Evolutionary conservation across 306 rosid species (phyloP), one percentile per base, ranked within the genome.

Genomic region (Senna siamea): DNA sequence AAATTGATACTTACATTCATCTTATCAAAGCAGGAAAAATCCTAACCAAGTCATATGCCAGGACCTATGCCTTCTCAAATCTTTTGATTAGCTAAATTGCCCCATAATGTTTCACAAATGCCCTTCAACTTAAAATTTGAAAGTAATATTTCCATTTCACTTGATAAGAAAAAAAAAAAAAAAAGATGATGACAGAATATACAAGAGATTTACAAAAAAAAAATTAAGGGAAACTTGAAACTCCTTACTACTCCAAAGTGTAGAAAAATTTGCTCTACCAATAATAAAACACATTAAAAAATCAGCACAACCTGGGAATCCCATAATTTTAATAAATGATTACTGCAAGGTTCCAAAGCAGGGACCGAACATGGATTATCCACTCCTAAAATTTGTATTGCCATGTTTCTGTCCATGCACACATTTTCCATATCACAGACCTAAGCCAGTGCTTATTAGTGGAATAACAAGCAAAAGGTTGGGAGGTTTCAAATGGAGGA

Each of bases 281-380:
- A 18, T 1, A 17, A 51, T 53, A 53, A 9, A 23, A 20, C 10
- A 51, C 30, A 53, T 53, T 53, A 23, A 53, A 1, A 18, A 53
- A 53, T 18, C 22, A 51, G 26, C 56, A 51, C 22, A 17, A 53
- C 58, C 30, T 18, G 30, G 5, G 14, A 20, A 53, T 53, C 58
- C 58, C 58, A 20, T 19, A 53, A 44, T 44, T 44, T 44, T 44
- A 13, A 2, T 9, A 44, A 44, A 44, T 44, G 3, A 44, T 50
- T 17, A 6, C 2, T 50, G 55, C 23, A 50, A 17, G 55, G 3
- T 50, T 50, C 23, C 55, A 50, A 50, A n/a, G n/a, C n/a, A n/a
- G n/a, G n/a, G n/a, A n/a, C n/a, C n/a, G n/a, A n/a, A n/a, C 55
- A 50, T 17, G 55, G 55, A 50, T 53, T 19, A 19, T 53, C 58